phyloP scores from a whole-genome alignment of 2,329 filamentous ascomycete genomes.

The Fusarium caatingaense region DNA sequence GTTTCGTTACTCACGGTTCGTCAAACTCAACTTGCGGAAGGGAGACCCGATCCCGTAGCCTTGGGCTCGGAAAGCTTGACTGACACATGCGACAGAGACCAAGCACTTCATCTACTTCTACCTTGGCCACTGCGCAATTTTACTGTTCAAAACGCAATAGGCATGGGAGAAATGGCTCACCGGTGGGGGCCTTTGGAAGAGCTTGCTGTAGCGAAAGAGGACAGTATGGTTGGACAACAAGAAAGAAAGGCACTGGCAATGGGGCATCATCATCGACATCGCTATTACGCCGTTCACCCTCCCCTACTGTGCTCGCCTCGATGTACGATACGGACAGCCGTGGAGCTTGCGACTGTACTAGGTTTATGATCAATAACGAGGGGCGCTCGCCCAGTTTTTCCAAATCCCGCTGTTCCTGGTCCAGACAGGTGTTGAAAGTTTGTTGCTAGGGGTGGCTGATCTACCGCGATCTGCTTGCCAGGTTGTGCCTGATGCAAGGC shows the following conservation, averaged over 20 bases:
- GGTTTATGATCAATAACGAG: slow-evolving; percentile 42
- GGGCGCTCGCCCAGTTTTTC: slow-evolving; percentile 41
- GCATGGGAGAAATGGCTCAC: slow-evolving; percentile 47
- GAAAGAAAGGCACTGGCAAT: slow-evolving; percentile 16
- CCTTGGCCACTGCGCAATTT: slow-evolving; percentile 96
- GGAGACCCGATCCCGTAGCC: slow-evolving; percentile 9
- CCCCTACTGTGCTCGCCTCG: slow-evolving; percentile 31
- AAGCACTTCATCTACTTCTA: slow-evolving; percentile 99
- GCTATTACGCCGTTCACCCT: slow-evolving; percentile 35
- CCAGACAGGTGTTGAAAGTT: slow-evolving; percentile 10
- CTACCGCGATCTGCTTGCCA: slow-evolving; percentile 13
- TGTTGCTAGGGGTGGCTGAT: slow-evolving; percentile 16
- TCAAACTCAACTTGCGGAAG: slow-evolving; percentile 13
- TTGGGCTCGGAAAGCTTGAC: slow-evolving; percentile 1
- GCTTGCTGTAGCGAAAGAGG: slow-evolving; percentile 44
- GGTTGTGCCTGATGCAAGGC: slow-evolving; percentile 24
- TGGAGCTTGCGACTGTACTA: slow-evolving; percentile 34
- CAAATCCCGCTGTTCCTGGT: slow-evolving; percentile 29
- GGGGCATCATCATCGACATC: slow-evolving; percentile 24
- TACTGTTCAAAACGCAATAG: slow-evolving; percentile 99
- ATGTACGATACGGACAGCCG: slow-evolving; percentile 32
- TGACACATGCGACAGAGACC: slow-evolving; percentile 74
- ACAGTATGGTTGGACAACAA: slow-evolving; percentile 32
- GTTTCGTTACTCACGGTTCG: slow-evolving; percentile 97
- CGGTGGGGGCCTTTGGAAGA: slow-evolving; percentile 46